These are phyloP conservation scores for Gymnopus androsaceus DNA, from an alignment of 1,284 basidiomycete genomes.

Conservation along the genomic window DNA sequence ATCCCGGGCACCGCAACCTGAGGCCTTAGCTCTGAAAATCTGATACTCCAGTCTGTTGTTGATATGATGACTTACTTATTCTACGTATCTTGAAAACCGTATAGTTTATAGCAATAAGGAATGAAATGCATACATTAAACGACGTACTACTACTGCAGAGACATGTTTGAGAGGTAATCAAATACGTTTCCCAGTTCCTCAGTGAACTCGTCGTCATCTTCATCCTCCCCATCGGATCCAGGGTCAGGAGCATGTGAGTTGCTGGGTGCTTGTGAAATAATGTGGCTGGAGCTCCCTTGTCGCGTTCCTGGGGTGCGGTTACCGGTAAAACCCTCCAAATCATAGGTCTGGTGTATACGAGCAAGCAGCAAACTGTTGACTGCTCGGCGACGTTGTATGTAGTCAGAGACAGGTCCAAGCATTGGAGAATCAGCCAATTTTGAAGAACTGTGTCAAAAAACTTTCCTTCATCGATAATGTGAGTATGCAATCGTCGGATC, in stretches of 20 bases:
- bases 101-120: no score
- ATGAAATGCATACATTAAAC: no score
- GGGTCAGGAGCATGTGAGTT: background rate
- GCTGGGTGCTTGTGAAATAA: background rate
- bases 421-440: background rate
- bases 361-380: background rate
- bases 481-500: conserved; percentile 30
- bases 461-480: conserved; percentile 30
- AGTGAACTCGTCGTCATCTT: background rate
- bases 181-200: background rate
- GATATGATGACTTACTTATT: no score
- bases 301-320: background rate
- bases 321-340: background rate
- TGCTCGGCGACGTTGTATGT: background rate
- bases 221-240: background rate
- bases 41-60: no score
- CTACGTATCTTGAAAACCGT: no score
- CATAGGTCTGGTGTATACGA: background rate
- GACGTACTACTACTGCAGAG: no score
- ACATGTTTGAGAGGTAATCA: background rate
- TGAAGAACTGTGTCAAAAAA: background rate
- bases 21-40: no score
- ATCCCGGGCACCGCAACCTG: no score
- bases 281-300: background rate
- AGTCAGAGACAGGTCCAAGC: background rate